Evolutionary conservation across 768 basidiomycete genomes (phyloP).

Genomic region (Auriscalpium microsporum): DNA sequence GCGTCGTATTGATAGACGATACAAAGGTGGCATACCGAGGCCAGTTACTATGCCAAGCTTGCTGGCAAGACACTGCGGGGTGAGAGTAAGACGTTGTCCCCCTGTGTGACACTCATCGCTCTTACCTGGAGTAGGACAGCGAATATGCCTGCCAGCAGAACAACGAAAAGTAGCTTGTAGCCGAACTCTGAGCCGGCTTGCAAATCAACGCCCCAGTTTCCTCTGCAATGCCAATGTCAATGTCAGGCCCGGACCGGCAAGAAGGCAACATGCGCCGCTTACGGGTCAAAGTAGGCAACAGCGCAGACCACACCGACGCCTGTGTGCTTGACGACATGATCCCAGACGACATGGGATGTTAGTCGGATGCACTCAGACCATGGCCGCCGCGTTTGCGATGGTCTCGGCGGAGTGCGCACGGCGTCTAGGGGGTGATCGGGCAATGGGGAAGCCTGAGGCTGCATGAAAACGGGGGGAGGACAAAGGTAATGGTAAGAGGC

Average conservation of each 20-base stretch:
- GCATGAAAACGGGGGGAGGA: no score
- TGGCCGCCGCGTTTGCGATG: no score
- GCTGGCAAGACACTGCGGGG: constrained; percentile 57
- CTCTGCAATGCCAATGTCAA: constrained; percentile 41
- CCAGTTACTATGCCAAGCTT: constrained; percentile 80
- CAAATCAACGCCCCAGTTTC: constrained; percentile 88
- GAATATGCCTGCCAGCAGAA: constrained; percentile 77
- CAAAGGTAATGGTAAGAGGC: no score
- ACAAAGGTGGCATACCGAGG: constrained; percentile 40
- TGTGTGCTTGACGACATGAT: constrained; percentile 53
- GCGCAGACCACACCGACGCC: constrained; percentile 84
- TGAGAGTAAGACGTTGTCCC: not conserved
- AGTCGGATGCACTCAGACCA: no score
- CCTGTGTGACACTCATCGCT: not conserved
- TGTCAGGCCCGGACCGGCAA: not conserved
- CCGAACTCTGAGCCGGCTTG: constrained; percentile 83
- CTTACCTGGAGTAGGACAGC: constrained; percentile 75
- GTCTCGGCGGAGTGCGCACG: no score
- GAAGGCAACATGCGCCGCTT: constrained; percentile 22
- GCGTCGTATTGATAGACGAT: not conserved
- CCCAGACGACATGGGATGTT: constrained; percentile 8
- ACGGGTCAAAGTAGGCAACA: constrained; percentile 89
- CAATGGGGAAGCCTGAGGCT: no score
- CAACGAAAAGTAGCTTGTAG: constrained; percentile 71
- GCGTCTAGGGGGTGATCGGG: no score